Conservation (phyloP, 2,329 filamentous ascomycete genomes). For the Botryotinia narcissicola region DNA sequence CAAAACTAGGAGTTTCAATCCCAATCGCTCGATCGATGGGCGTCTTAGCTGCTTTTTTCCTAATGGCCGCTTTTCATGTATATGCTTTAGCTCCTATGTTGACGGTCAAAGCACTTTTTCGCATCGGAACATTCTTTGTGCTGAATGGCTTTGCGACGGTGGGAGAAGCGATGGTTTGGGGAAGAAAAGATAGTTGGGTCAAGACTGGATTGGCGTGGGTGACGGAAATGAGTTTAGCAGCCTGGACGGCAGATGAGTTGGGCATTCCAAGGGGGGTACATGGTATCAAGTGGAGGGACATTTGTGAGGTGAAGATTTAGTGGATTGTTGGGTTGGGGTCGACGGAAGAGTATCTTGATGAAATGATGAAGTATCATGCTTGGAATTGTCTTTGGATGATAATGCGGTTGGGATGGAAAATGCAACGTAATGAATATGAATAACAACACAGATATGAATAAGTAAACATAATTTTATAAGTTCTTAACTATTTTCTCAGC, state of each 20-base stretch:
- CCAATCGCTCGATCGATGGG: conserved; percentile 39
- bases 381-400: neutral
- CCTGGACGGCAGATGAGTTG: conserved; percentile 39
- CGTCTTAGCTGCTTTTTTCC: conserved; percentile 40
- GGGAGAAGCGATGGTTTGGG: conserved; percentile 39
- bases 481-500: neutral
- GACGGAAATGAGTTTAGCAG: conserved; percentile 39
- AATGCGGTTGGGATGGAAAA: neutral
- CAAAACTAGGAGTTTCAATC: conserved; percentile 37
- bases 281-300: conserved; percentile 37
- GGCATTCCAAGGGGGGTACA: conserved; percentile 39
- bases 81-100: conserved; percentile 42
- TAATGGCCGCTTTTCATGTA: conserved; percentile 44
- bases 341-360: neutral
- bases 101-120: conserved; percentile 33
- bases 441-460: neutral
- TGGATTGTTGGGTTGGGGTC: neutral
- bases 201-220: conserved; percentile 39
- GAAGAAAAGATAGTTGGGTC: conserved; percentile 38
- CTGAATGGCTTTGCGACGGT: conserved; percentile 42
- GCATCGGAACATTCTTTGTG: conserved; percentile 43
- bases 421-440: neutral
- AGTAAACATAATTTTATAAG: neutral
- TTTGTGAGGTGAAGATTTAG: conserved; percentile 30
- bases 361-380: neutral